Percentiles rank a stretch among this genome's conserved stretches.
phyloP scores from a whole-genome alignment of 352 stramenopile species.

The Plasmopara halstedii region DNA sequence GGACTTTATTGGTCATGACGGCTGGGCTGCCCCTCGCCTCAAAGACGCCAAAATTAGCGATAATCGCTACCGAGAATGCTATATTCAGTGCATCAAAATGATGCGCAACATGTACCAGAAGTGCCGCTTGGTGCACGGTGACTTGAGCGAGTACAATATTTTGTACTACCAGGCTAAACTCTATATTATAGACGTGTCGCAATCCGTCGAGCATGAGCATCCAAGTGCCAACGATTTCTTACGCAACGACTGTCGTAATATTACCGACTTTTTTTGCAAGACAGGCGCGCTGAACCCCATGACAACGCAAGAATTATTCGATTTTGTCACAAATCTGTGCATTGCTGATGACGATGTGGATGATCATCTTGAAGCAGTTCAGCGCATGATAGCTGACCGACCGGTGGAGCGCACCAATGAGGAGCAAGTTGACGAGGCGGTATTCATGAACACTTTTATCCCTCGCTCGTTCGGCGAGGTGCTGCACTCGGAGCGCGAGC shows the following conservation, averaged over 20 bases:
- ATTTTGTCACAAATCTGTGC: conserved; percentile 89
- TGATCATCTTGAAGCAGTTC: conserved; percentile 84
- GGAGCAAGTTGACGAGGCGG: conserved; percentile 90
- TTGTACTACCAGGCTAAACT: conserved; percentile 96
- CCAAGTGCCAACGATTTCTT: conserved; percentile 96
- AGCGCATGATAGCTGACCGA: conserved; percentile 79
- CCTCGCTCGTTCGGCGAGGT: conserved; percentile 93
- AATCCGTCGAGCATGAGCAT: conserved; percentile 98
- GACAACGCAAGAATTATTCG: conserved; percentile 93
- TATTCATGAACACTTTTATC: conserved; percentile 92
- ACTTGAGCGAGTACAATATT: conserved; percentile 99
- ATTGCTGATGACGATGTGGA: conserved; percentile 75
- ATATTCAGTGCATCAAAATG: conserved; percentile 93
- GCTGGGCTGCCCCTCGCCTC: conserved; percentile 92
- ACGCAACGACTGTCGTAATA: conserved; percentile 96
- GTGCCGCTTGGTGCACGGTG: conserved; percentile 96
- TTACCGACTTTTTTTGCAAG: conserved; percentile 96
- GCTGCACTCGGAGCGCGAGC: conserved; percentile 77
- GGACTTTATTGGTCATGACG: conserved; percentile 96
- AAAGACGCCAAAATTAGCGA: conserved; percentile 92
- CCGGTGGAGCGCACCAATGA: conserved; percentile 50
- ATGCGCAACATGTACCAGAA: conserved; percentile 96
- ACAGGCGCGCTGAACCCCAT: conserved; percentile 88
- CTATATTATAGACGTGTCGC: conserved; percentile 98
- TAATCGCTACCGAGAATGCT: conserved; percentile 89